A percentile compares a stretch with the other conserved stretches of the same genome.
Evolutionary conservation across 2,329 filamentous ascomycete genomes (phyloP).

Genomic region (Hymenoscyphus repandus): DNA sequence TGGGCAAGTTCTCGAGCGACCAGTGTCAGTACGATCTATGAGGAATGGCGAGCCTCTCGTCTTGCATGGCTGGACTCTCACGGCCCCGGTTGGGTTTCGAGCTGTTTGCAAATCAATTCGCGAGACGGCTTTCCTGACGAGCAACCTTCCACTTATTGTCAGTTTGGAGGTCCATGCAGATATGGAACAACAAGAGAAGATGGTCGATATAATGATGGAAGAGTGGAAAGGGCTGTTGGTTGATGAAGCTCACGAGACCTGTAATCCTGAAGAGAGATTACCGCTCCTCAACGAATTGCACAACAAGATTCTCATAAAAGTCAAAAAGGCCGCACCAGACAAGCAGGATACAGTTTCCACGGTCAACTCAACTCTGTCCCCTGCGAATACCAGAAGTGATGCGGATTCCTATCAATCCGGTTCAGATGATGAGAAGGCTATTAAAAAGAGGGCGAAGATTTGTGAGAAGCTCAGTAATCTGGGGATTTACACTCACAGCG

Average conservation of each 20-base stretch:
- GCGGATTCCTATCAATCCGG: constrained; percentile 25
- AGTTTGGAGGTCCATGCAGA: constrained; percentile 89
- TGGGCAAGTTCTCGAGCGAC: constrained; percentile 22
- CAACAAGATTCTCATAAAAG: constrained; percentile 79
- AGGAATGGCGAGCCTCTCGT: constrained; percentile 65
- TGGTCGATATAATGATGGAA: constrained; percentile 91
- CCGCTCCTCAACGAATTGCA: constrained; percentile 67
- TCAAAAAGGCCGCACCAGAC: constrained; percentile 50
- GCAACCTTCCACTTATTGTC: constrained; percentile 78
- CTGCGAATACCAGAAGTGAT: constrained; percentile 14
- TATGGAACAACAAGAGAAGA: constrained; percentile 76
- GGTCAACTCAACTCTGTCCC: constrained; percentile 15
- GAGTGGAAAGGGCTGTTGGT: constrained; percentile 76
- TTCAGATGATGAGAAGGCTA: constrained; percentile 29
- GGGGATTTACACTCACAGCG: constrained; percentile 82
- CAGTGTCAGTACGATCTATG: constrained; percentile 23
- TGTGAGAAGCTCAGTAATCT: constrained; percentile 67
- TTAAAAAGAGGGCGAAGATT: constrained; percentile 45
- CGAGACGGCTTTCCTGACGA: constrained; percentile 71
- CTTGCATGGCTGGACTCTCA: constrained; percentile 81
- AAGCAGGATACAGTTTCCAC: constrained; percentile 13
- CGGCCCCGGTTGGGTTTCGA: constrained; percentile 78
- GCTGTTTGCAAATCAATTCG: constrained; percentile 77
- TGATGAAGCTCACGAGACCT: constrained; percentile 44
- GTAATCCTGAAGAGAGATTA: constrained; percentile 47